Evolutionary conservation across 768 basidiomycete species (phyloP), one percentile per base, ranked within the genome.

Genomic region (Hericium rajendrae): DNA sequence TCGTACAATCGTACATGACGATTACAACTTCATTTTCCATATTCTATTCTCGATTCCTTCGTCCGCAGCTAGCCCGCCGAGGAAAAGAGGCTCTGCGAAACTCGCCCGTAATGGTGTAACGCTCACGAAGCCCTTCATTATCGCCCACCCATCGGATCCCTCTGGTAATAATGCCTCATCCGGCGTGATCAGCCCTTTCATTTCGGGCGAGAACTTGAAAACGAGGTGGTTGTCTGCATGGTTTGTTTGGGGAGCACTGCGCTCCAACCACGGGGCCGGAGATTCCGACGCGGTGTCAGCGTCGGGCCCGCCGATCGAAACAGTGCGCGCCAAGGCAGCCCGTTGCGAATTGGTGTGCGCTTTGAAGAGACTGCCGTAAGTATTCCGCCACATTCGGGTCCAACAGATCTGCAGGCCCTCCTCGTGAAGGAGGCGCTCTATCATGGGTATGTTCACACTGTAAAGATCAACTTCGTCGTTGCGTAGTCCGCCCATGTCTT

Each of bases 371-470:
- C 83, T 76, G 3, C 88, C 86, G 65, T 94, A 95, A 10, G 84
- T 79, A 67, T 88, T 95, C 50, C 88, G 80, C 90, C 89, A 93
- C 72, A 94, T 81, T 26, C 69, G 75, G 11, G 94, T 91, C 89
- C 91, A 94, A 62, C 76, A 79, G 55, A 91, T 78, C 61, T 80
- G 80, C 55, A 92, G 69, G 8, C 83, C 83, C 53, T 78, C 77
- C 37, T 80, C 76, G 41, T 75, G 71, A 49, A 88, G 70, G 28
- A 89, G 77, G 26, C 73, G 77, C 54, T 83, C 78, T 52, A 93
- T 77, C 68, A 97, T 75, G 22, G 94, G 93, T 49, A 97, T 81
- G 70, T 97, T 97, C 64, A 97, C 72, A 66, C 75, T 91, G 72
- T 93, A 93, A 22, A 94, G 73, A 67, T 91, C 90, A 37, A 93